Base-by-base conservation (phyloP, 2,329 filamentous ascomycete species). In the Pseudophaeomoniella oleicola region DNA sequence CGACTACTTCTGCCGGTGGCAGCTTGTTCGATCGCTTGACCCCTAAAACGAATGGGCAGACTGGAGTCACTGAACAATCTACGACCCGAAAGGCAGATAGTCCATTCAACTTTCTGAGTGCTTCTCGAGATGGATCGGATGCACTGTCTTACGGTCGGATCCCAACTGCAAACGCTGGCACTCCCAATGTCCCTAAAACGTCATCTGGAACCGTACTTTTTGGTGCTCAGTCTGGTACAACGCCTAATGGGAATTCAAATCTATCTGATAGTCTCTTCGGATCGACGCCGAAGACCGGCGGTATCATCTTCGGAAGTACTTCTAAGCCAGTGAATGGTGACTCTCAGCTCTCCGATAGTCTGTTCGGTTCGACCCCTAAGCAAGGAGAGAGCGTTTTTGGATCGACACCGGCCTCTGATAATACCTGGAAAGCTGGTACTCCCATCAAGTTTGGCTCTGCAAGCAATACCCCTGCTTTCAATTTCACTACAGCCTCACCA, bases 351-450 rank as follows among this genome's bases (percentile, higher is more conserved):
- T n/a, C 6, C 22, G 22, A 27, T 27, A 27, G 22, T n/a, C 22
- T 27, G 9, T 17, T 34, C 13, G 32, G 32, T 19, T 34, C 32
- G n/a, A 27, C 6, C 22, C 22, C 22, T 9, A 27, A 27, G 22
- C 22, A 6, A 9, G 22, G 22, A 6, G 22, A n/a, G 6, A 27
- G 22, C n/a, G n/a, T 27, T n/a, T 27, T 27, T 27, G 22, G 22
- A 9, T 27, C 22, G 6, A 27, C 22, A 9, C 22, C 47, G 22
- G 42, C 40, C 14, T 47, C 47, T 15, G 61, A 68, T 43, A 55
- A 67, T 35, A 67, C 64, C 2, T 69, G 63, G 63, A 66, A 64
- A 42, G 52, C 53, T 5, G 56, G 59, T 31, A 58, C 55, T 3
- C 60, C 63, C 3, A 66, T 69, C 46, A 66, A 65, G 37, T 68